Base-by-base conservation (phyloP, 768 basidiomycete genomes). In the Stropharia rugosoannulata region DNA sequence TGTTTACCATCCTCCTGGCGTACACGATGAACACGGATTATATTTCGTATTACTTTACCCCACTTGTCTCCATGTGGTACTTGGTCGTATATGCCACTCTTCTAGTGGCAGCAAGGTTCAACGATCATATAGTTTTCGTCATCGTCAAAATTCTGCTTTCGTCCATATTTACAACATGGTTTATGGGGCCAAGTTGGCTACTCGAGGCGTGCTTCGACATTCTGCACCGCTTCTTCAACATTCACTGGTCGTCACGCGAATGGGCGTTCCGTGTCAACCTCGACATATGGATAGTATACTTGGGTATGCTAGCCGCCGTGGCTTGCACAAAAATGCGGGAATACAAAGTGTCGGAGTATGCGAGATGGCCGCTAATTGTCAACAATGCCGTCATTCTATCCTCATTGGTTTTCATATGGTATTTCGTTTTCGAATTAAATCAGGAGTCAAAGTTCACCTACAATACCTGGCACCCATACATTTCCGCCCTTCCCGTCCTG, bases 21-120 rank as follows among this genome's bases (percentile, higher is more conserved):
- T 97, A 95, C 73, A 82, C 86, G 42, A 95, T 96, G 93, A 84
- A 95, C 74, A 93, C 92, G 55, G 81, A 93, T 69, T 97, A 95
- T 70, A 83, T 93, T 59, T 90, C 84, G 46, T 95, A 95, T 70
- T 96, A 95, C 72, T 95, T 94, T 64, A 81, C 92, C 9, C 94
- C 94, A 7, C 78, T 96, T 63, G 93, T 95, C 27, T 90, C 93
- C 19, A 82, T 89, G 83, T 95, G 90, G 91, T 96, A 88, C 72
- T 70, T 93, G 56, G 80, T 95, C 75, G 83, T 95, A 69, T 95
- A 92, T 73, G 72, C 70, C 47, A 95, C 93, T 40, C 84, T 97
- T 80, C 75, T 75, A 52, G 64, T 84, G 46, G 93, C 89, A 9
- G 77, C 85, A 29, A 80, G 79, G 59, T 82, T 83, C 77, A 97